Evolutionary conservation across 106 monocot genomes (phyloP).

Genomic region (Xerophyta viscosa): DNA sequence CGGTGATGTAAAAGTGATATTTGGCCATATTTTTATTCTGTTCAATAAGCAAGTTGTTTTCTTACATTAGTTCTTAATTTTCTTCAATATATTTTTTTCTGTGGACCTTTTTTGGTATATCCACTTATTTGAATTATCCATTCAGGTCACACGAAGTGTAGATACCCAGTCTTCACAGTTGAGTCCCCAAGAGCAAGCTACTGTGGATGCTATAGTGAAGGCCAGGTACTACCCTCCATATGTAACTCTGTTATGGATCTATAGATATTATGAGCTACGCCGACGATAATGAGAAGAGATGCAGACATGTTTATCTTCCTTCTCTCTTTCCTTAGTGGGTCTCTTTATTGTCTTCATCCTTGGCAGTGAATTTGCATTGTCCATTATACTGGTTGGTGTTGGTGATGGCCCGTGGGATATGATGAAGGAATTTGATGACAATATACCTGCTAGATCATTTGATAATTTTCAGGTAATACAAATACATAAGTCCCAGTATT

Average conservation of each 20-base stretch:
- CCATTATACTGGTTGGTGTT: slow-evolving; percentile 91
- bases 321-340: background rate
- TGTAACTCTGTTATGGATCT: background rate
- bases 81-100: background rate
- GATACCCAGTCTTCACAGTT: slow-evolving; percentile 49
- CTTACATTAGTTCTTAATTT: background rate
- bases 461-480: slow-evolving; percentile 68
- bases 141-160: slow-evolving; percentile 86
- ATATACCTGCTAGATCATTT: slow-evolving; percentile 68
- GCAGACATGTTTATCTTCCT: background rate
- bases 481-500: background rate
- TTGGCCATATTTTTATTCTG: no score
- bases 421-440: slow-evolving; percentile 96
- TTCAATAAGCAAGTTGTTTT: no score
- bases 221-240: slow-evolving; percentile 47
- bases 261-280: background rate
- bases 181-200: slow-evolving; percentile 73
- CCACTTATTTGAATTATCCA: background rate
- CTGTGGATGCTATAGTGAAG: slow-evolving; percentile 77
- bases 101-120: background rate
- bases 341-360: background rate
- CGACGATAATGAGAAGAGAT: no score
- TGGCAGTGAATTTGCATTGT: slow-evolving; percentile 83
- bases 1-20: no score
- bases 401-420: slow-evolving; percentile 98